Base-by-base conservation (phyloP, 202 grass and related monocot genomes). In the Musa balbisiana region DNA sequence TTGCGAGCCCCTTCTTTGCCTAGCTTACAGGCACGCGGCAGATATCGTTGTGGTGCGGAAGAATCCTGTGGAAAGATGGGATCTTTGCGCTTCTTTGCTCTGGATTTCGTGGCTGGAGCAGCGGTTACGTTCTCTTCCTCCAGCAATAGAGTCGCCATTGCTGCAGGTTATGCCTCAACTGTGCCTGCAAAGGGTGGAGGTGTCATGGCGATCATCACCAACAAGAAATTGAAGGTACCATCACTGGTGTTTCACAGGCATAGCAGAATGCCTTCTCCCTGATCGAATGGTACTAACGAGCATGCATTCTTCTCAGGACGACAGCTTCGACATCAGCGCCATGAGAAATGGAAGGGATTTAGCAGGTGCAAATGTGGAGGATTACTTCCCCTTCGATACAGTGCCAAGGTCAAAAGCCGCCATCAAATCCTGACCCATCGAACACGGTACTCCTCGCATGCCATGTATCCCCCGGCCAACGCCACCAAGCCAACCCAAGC, bases 371-470 rank as follows among this genome's bases (percentile, higher is more conserved):
- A 80, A 76, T 59, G 62, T 73, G 1, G 86, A 87, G 67, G 87
- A 96, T 75, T 87, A 90, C 26, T 80, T 72, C 60, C 84, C 82
- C 1, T 82, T 89, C 20, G 90, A 92, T 71, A 85, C 84, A 15
- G 87, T 75, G 79, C 93, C 90, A 26, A 90, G 79, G 76, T 80
- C 90, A 27, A 89, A 85, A 74, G 85, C 87, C 9, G 75, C 53
- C 19, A 87, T 92, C 62, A 76, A 73, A 62, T 58, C 86, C 20
- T 84, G 85, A 63, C 93, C 90, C n/a, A 89, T 92, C 51, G 90
- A 96, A 73, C 87, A 92, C 69, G 90, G 86, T n/a, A 63, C 90
- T 68, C 93, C 90, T 51, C 22, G 87, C n/a, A 84, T 90, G 70
- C 93, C 93, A 29, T 92, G 88, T 58, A 51, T 92, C 27, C 93